Conservation (phyloP, 495 filamentous ascomycete genomes). For the Podospora tetraspora region DNA sequence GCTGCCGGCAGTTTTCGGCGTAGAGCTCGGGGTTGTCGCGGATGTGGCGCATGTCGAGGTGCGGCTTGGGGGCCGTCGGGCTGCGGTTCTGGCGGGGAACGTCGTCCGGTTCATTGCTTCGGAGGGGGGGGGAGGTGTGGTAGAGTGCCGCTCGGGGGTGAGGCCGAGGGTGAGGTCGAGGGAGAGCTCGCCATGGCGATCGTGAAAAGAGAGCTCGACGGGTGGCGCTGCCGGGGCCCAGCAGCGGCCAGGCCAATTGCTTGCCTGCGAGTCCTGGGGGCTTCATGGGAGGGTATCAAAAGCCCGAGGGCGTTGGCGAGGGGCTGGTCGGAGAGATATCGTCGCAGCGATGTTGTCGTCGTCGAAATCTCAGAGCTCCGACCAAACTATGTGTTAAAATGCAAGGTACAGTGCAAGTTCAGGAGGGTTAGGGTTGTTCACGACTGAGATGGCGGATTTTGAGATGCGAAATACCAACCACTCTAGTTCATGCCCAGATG, state of each 20-base stretch:
- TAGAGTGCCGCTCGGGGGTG: neutral
- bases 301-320: neutral
- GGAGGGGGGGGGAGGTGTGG: neutral
- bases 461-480: neutral
- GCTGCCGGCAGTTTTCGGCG: slow-evolving; percentile 71
- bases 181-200: neutral
- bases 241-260: neutral
- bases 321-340: neutral
- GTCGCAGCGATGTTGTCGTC: neutral
- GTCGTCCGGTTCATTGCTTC: neutral
- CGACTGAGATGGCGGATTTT: neutral
- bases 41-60: slow-evolving; percentile 81
- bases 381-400: neutral
- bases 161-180: neutral
- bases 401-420: neutral
- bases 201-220: neutral
- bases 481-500: neutral
- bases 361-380: neutral
- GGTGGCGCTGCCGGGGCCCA: neutral
- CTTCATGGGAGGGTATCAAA: neutral
- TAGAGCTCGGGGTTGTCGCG: slow-evolving; percentile 74
- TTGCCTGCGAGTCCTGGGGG: neutral
- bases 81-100: neutral
- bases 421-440: neutral
- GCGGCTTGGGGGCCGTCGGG: slow-evolving; percentile 73